phyloP scores from a whole-genome alignment of 768 basidiomycete genomes.

The Hypholoma fasciculare region DNA sequence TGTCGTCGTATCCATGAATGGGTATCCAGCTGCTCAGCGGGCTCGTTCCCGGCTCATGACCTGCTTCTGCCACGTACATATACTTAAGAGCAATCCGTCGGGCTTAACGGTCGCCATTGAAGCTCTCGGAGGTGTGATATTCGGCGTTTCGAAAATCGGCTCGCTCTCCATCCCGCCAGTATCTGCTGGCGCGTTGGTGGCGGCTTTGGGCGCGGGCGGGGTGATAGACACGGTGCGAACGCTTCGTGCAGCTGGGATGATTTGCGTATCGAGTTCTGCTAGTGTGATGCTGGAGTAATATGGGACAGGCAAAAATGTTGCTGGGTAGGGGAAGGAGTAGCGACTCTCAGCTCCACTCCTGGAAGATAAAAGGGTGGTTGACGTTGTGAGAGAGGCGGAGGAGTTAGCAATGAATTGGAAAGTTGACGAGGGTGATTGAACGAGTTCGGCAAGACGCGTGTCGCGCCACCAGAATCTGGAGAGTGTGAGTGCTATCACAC shows the following conservation, averaged over 20 bases:
- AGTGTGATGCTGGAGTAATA: conserved; percentile 68
- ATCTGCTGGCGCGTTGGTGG: conserved; percentile 1
- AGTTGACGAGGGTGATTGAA: conserved; percentile 36
- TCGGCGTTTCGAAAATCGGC: not conserved
- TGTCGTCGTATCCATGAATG: conserved; percentile 30
- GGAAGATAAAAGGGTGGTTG: not conserved
- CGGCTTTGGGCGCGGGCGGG: conserved; percentile 7
- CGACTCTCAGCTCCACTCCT: not conserved
- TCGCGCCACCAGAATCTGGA: conserved; percentile 84
- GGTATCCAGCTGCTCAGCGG: conserved; percentile 83
- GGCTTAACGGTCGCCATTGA: conserved; percentile 41
- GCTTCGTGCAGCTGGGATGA: conserved; percentile 61
- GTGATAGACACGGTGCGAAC: conserved; percentile 37
- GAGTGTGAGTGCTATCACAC: not conserved
- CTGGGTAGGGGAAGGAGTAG: conserved; percentile 73
- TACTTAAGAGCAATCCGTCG: conserved; percentile 75
- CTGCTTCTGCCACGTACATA: conserved; percentile 79
- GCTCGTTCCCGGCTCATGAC: conserved; percentile 78
- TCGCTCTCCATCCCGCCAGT: conserved; percentile 54
- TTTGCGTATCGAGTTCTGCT: conserved; percentile 39
- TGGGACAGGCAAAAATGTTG: conserved; percentile 66
- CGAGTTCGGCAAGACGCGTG: conserved; percentile 73
- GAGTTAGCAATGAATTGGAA: conserved; percentile 14
- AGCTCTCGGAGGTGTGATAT: not conserved
- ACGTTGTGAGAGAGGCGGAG: conserved; percentile 11